Conservation (phyloP, 192 early-diverging fungal genomes). For the Spinellus fusiger region DNA sequence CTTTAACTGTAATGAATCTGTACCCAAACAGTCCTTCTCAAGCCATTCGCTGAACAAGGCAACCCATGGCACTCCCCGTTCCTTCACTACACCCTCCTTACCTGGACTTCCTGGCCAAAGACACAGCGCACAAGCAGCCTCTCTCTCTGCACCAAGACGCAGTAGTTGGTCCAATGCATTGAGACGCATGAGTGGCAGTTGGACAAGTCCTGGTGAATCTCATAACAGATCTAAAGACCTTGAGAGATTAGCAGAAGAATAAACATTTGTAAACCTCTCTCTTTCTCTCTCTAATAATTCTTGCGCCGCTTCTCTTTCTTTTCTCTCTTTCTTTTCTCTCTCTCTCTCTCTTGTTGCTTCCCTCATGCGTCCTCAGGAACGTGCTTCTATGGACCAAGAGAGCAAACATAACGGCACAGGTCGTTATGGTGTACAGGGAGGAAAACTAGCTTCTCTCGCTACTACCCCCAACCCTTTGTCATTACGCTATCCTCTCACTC, state of each 20-base stretch:
- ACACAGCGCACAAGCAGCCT: not conserved
- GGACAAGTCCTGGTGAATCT: not conserved
- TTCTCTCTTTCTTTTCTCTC: not conserved
- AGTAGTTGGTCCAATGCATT: constrained; percentile 10
- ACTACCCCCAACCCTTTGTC: not conserved
- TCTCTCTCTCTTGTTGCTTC: not conserved
- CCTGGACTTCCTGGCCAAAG: too few species aligned
- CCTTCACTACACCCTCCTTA: too few species aligned
- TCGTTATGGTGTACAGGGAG: not conserved
- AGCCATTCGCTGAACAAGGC: not conserved
- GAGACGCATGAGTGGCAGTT: constrained; percentile 2
- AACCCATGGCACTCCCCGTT: not conserved
- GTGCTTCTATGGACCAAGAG: not conserved
- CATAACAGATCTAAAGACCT: not conserved
- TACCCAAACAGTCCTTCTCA: not conserved
- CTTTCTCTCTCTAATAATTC: not conserved
- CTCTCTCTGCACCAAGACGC: not conserved
- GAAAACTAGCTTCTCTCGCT: not conserved
- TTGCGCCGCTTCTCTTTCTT: not conserved
- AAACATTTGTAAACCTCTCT: not conserved
- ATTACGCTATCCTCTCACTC: not conserved
- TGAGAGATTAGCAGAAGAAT: not conserved
- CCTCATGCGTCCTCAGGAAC: not conserved
- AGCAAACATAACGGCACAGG: not conserved
- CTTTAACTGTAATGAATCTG: not conserved